Conservation (phyloP, 805 yeast genomes). For the Ascoidea asiatica region DNA sequence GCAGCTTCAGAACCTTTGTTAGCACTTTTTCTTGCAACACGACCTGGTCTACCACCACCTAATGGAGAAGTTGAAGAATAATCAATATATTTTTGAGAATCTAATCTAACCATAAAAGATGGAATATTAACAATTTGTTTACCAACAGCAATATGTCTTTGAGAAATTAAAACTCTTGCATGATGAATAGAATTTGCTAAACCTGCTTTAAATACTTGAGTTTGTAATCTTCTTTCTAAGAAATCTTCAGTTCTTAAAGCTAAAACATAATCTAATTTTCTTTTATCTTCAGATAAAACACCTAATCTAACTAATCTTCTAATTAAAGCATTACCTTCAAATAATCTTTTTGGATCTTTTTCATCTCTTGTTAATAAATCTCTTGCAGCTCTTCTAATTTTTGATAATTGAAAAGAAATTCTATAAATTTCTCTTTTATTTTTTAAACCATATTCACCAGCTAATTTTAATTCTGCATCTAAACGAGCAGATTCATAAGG, state of each 20-base stretch:
- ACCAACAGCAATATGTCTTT: slow-evolving; percentile 99
- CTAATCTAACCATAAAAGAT: slow-evolving; percentile 99
- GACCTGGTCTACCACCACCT: slow-evolving; percentile 99
- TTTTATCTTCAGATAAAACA: slow-evolving; percentile 97
- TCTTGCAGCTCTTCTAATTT: slow-evolving; percentile 99
- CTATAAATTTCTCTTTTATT: slow-evolving; percentile 99
- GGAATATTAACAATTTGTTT: slow-evolving; percentile 98
- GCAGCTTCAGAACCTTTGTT: slow-evolving; percentile 57
- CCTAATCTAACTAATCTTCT: slow-evolving; percentile 98
- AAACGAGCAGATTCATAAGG: slow-evolving; percentile 99
- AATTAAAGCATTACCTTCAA: slow-evolving; percentile 99
- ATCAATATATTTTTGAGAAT: slow-evolving; percentile 99
- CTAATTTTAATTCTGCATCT: slow-evolving; percentile 97
- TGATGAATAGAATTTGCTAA: slow-evolving; percentile 99
- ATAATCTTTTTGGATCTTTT: slow-evolving; percentile 99
- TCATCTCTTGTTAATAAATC: slow-evolving; percentile 99
- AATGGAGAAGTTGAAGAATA: slow-evolving; percentile 98
- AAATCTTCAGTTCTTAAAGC: slow-evolving; percentile 97
- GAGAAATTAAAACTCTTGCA: slow-evolving; percentile 97
- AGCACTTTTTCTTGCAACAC: slow-evolving; percentile 93
- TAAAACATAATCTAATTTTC: slow-evolving; percentile 99
- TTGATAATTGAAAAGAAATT: slow-evolving; percentile 97
- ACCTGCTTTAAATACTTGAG: slow-evolving; percentile 99
- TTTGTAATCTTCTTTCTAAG: slow-evolving; percentile 99
- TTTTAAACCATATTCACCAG: slow-evolving; percentile 99